Evolutionary conservation across 768 basidiomycete genomes (phyloP).

Genomic region (Tricholoma sp.): DNA sequence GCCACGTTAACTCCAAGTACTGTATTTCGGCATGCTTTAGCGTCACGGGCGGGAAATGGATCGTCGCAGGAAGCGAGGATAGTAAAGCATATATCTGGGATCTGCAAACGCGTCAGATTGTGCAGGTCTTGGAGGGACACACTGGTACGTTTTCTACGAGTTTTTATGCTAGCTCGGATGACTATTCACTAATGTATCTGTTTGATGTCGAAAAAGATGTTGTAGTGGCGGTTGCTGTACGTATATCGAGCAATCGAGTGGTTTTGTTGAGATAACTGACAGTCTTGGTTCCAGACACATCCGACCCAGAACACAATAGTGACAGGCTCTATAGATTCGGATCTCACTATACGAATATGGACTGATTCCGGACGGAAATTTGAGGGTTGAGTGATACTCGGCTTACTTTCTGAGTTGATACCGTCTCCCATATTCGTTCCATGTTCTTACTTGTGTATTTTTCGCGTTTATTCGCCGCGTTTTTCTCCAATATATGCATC

Average conservation of each 20-base stretch:
- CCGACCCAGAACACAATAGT: slow-evolving; percentile 85
- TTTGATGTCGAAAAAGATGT: slow-evolving; percentile 40
- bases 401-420: not conserved
- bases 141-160: slow-evolving; percentile 39
- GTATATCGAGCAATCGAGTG: slow-evolving; percentile 11
- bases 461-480: too few relatives aligned
- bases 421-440: too few relatives aligned
- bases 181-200: not conserved
- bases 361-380: slow-evolving; percentile 42
- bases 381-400: slow-evolving; percentile 1
- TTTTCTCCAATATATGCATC: too few relatives aligned
- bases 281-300: slow-evolving; percentile 54
- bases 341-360: slow-evolving; percentile 83
- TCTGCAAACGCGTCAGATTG: slow-evolving; percentile 78
- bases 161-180: not conserved
- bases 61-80: slow-evolving; percentile 90
- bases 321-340: slow-evolving; percentile 81
- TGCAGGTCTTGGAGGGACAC: slow-evolving; percentile 77
- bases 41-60: slow-evolving; percentile 84
- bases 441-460: too few relatives aligned
- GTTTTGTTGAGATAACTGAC: slow-evolving; percentile 5
- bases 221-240: slow-evolving; percentile 77
- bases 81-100: slow-evolving; percentile 90
- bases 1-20: slow-evolving; percentile 79
- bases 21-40: slow-evolving; percentile 83